A percentile compares a stretch with the other conserved stretches of the same genome.
Conservation (phyloP, 208 protist species). For the Leishmania martiniquensis region DNA sequence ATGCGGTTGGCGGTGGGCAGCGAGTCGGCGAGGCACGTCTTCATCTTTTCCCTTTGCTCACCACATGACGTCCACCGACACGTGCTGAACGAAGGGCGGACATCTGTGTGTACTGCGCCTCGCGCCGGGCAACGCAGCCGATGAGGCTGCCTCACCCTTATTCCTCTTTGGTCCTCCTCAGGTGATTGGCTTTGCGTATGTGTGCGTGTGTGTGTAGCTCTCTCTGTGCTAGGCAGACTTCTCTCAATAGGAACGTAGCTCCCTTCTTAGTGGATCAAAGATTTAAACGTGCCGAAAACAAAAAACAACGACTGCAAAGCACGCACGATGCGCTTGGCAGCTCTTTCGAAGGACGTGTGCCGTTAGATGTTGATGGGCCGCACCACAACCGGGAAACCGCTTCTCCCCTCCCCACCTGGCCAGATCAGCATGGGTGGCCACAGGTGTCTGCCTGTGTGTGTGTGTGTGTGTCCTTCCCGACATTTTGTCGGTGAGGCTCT, state of each 20-base stretch:
- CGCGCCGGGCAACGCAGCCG: not conserved
- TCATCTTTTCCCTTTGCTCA: not conserved
- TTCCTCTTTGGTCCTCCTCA: not conserved
- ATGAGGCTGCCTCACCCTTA: not conserved
- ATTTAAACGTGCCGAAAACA: not conserved
- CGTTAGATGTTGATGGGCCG: too few species aligned
- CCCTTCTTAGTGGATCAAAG: not conserved
- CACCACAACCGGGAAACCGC: too few species aligned
- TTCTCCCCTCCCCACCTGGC: too few species aligned
- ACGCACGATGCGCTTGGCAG: not conserved
- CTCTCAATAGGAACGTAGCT: not conserved
- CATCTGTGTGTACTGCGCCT: not conserved
- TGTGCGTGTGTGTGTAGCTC: not conserved
- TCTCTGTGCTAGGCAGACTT: not conserved
- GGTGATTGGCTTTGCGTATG: not conserved
- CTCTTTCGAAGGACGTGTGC: too few species aligned
- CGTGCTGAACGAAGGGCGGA: not conserved
- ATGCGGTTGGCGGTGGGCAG: not conserved
- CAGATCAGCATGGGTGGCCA: too few species aligned
- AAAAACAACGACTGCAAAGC: not conserved
- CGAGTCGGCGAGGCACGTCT: not conserved
- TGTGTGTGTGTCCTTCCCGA: not conserved
- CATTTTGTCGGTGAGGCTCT: not conserved
- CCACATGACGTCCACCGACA: not conserved
- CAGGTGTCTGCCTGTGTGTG: not conserved